Percentiles rank a stretch among this genome's conserved stretches.
These are phyloP conservation scores for Naganishia sp. DNA, from an alignment of 1,284 basidiomycete genomes.

Conservation along the genomic window DNA sequence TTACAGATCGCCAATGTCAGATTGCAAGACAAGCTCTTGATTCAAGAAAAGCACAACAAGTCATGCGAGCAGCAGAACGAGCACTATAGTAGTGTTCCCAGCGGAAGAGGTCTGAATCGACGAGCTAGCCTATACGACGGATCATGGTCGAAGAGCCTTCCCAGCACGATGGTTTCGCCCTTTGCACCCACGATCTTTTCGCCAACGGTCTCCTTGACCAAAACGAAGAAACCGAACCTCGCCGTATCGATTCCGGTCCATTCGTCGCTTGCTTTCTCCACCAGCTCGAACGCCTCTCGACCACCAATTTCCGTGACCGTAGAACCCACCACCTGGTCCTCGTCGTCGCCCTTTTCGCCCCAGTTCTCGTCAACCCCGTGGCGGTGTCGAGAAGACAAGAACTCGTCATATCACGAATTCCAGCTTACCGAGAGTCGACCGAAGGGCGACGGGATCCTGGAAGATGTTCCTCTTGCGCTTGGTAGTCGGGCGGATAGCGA, in stretches of 20 bases:
- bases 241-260: conserved; percentile 4
- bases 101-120: conserved; percentile 5
- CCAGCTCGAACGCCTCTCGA: not conserved
- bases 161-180: conserved; percentile 25
- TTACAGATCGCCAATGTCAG: conserved; percentile 21
- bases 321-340: conserved; percentile 18
- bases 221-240: conserved; percentile 15
- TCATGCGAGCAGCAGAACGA: not conserved
- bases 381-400: not conserved
- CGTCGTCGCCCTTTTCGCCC: not conserved
- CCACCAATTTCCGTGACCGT: not conserved
- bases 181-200: conserved; percentile 24
- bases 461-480: not conserved
- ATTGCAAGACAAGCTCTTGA: conserved; percentile 23
- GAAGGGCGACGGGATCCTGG: not conserved
- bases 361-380: not conserved
- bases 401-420: not conserved
- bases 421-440: not conserved
- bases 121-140: conserved; percentile 24
- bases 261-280: not conserved
- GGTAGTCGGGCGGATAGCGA: conserved; percentile 10
- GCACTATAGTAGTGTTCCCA: not conserved
- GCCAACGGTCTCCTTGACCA: conserved; percentile 7
- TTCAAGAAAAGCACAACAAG: conserved; percentile 17
- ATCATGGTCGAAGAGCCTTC: conserved; percentile 20